Conservation (phyloP, 306 rosid species). For the Luffa acutangula region DNA sequence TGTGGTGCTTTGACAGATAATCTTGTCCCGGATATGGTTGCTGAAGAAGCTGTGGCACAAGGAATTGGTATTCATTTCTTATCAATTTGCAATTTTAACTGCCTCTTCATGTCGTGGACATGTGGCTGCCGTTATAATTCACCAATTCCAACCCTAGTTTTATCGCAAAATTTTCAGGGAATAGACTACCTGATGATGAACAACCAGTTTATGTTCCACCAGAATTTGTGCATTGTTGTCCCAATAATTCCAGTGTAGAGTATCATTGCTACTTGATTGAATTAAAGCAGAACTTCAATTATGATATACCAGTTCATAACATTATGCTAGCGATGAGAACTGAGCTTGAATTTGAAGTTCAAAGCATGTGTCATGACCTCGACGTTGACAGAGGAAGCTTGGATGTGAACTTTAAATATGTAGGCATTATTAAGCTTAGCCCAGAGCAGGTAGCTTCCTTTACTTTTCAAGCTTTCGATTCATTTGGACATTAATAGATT, state of each 20-base stretch:
- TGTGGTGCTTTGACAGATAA: constrained; percentile 71
- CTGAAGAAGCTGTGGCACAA: constrained; percentile 42
- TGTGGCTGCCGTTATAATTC: neutral
- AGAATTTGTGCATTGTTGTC: constrained; percentile 32
- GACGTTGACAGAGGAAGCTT: constrained; percentile 40
- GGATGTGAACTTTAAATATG: constrained; percentile 27
- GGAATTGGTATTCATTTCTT: constrained; percentile 35
- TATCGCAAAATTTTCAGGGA: constrained; percentile 24
- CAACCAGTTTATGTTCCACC: constrained; percentile 52
- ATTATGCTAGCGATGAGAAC: constrained; percentile 44
- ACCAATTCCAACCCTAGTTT: constrained; percentile 7
- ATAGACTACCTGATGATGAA: constrained; percentile 35
- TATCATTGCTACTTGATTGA: constrained; percentile 70
- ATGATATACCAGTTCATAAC: constrained; percentile 36
- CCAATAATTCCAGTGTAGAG: constrained; percentile 11
- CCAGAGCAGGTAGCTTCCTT: constrained; percentile 39
- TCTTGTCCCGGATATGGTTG: constrained; percentile 54
- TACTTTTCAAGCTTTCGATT: neutral
- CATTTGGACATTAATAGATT: neutral
- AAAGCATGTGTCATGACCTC: constrained; percentile 29
- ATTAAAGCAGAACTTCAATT: constrained; percentile 36
- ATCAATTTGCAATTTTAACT: neutral
- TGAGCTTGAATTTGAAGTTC: constrained; percentile 44
- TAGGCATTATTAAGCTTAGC: constrained; percentile 37
- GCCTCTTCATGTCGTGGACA: neutral